Evolutionary conservation across 139 green algal species (phyloP).

Genomic region (Tetradesmus obliquus): DNA sequence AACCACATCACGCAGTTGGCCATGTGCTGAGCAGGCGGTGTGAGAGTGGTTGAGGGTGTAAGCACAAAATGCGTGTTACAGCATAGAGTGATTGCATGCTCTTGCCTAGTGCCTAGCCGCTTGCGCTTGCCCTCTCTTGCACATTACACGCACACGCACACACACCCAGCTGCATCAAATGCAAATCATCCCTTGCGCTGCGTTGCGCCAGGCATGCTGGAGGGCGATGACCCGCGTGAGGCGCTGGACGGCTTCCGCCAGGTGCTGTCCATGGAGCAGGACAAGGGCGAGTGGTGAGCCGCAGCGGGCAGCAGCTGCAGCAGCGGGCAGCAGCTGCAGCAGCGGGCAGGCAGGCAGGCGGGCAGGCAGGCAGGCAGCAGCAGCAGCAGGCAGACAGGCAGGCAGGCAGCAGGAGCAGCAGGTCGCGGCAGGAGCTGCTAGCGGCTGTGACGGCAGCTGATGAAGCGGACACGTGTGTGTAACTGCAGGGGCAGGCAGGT

Average conservation of each 20-base stretch:
- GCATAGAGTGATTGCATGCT: too few relatives aligned
- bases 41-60: too few relatives aligned
- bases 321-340: not conserved
- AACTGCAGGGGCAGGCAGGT: not conserved
- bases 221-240: slow-evolving; percentile 78
- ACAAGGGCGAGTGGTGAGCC: slow-evolving; percentile 96
- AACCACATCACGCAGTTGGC: too few relatives aligned
- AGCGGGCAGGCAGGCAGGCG: not conserved
- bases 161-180: too few relatives aligned
- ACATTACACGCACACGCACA: too few relatives aligned
- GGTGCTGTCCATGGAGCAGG: slow-evolving; percentile 95
- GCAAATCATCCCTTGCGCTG: too few relatives aligned
- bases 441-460: too few relatives aligned
- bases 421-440: too few relatives aligned
- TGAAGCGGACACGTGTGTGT: not conserved
- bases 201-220: slow-evolving; percentile 77
- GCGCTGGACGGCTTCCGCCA: slow-evolving; percentile 91
- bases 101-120: too few relatives aligned
- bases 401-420: not conserved
- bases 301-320: slow-evolving; percentile 5
- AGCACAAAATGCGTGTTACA: too few relatives aligned
- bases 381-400: not conserved
- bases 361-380: not conserved
- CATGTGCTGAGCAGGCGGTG: too few relatives aligned
- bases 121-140: too few relatives aligned